Conservation (phyloP, 148 eudicot species). For the Spergularia marina region DNA sequence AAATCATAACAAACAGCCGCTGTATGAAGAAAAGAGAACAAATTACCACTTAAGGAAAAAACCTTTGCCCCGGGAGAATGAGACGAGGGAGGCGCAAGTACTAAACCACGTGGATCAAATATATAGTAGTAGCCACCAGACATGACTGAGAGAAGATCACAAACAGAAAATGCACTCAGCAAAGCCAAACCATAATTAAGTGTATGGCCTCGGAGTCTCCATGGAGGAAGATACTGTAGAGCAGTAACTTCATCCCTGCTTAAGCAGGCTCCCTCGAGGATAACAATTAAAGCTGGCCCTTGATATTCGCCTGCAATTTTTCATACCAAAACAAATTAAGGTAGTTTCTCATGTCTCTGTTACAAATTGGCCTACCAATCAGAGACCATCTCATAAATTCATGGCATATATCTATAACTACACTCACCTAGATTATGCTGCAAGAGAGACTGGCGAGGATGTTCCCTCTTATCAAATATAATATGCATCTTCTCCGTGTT, state of each 20-base stretch:
- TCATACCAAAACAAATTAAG: slow-evolving; percentile 13
- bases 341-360: neutral
- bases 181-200: slow-evolving; percentile 87
- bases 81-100: slow-evolving; percentile 64
- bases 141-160: slow-evolving; percentile 82
- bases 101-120: slow-evolving; percentile 91
- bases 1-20: slow-evolving; percentile 2
- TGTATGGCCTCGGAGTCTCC: slow-evolving; percentile 87
- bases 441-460: slow-evolving; percentile 78
- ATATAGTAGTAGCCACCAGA: slow-evolving; percentile 84
- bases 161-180: slow-evolving; percentile 69
- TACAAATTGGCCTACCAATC: neutral
- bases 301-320: slow-evolving; percentile 75
- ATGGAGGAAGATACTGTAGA: slow-evolving; percentile 91
- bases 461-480: slow-evolving; percentile 83
- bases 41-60: slow-evolving; percentile 78
- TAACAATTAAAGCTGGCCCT: slow-evolving; percentile 81
- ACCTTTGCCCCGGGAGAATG: slow-evolving; percentile 79
- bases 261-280: slow-evolving; percentile 84
- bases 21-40: slow-evolving; percentile 2
- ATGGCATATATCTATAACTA: neutral
- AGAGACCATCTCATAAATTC: neutral
- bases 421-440: slow-evolving; percentile 93
- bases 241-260: slow-evolving; percentile 90
- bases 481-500: slow-evolving; percentile 80